Conservation (phyloP, 2,329 filamentous ascomycete species). For the Colletotrichum sp. region DNA sequence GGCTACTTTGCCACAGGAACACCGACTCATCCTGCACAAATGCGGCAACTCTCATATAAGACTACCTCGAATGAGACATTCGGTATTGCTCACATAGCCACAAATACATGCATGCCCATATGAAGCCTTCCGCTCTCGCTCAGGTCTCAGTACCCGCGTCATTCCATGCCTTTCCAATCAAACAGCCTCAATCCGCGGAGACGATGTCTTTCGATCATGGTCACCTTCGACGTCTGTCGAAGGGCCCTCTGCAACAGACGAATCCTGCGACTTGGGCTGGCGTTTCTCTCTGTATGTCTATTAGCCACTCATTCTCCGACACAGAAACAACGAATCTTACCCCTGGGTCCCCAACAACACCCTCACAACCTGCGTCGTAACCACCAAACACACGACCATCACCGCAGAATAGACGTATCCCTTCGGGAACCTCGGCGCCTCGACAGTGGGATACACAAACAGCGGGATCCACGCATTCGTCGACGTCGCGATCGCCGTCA, state of each 20-base stretch:
- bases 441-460: conserved; percentile 51
- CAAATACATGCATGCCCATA: not conserved
- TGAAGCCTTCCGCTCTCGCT: too few relatives aligned
- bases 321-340: not conserved
- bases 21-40: not conserved
- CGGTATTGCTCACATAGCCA: not conserved
- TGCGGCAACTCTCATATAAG: not conserved
- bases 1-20: not conserved
- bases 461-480: conserved; percentile 61
- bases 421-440: conserved; percentile 46
- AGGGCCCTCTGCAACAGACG: not conserved
- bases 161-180: not conserved
- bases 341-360: conserved; percentile 14
- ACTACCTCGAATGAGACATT: not conserved
- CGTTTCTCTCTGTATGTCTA: not conserved
- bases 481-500: conserved; percentile 59
- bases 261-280: not conserved
- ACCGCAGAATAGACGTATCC: conserved; percentile 43
- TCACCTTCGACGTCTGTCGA: not conserved
- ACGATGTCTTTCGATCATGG: not conserved
- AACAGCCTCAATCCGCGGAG: not conserved
- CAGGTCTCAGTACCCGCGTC: too few relatives aligned
- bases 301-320: not conserved
- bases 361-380: conserved; percentile 27
- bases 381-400: conserved; percentile 34